Evolutionary conservation across 371 early-diverging fungal genomes (phyloP).

Genomic region (Mucor velutinosus): DNA sequence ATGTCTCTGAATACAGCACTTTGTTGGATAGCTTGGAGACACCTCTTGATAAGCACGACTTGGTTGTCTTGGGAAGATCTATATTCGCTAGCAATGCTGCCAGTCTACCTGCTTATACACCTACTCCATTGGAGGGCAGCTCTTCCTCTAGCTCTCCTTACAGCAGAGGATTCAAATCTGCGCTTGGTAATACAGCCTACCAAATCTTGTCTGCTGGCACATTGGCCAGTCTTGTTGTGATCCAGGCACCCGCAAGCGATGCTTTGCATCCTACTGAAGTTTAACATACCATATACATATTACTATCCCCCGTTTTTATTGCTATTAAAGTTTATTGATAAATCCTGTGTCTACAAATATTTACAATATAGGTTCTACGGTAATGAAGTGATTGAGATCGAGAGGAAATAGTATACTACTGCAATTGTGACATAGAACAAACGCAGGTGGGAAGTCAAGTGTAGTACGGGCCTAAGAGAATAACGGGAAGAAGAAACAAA

Average conservation of each 20-base stretch:
- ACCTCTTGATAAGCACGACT: slow-evolving; percentile 17
- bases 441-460: neutral
- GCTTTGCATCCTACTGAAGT: neutral
- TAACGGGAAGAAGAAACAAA: neutral
- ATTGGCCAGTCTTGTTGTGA: slow-evolving; percentile 22
- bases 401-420: neutral
- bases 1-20: neutral
- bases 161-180: slow-evolving; percentile 11
- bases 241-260: slow-evolving; percentile 15
- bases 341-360: neutral
- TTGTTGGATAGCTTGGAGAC: slow-evolving; percentile 2
- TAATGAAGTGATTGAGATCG: neutral
- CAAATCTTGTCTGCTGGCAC: slow-evolving; percentile 13
- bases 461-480: neutral
- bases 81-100: neutral
- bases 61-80: slow-evolving; percentile 16
- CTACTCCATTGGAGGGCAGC: neutral
- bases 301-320: neutral
- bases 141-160: neutral
- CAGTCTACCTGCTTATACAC: neutral
- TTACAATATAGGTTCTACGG: neutral
- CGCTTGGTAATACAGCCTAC: slow-evolving; percentile 13
- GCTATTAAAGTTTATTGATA: neutral
- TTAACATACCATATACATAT: neutral
- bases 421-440: neutral